Conservation (phyloP, 2,329 filamentous ascomycete species). For the Claviceps digitariae region DNA sequence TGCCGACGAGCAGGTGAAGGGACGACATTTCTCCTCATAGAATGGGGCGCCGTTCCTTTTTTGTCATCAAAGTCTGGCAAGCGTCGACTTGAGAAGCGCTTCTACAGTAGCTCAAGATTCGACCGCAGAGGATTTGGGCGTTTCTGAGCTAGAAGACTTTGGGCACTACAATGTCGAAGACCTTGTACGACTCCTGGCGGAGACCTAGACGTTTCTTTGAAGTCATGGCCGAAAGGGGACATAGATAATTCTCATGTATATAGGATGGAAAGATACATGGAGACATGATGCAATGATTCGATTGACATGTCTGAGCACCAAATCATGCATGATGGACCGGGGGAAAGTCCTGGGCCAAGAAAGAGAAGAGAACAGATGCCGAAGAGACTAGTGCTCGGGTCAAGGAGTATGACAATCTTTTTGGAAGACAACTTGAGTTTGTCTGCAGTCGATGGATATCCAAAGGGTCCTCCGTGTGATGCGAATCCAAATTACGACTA, state of each 20-base stretch:
- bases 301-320: slow-evolving; percentile 1
- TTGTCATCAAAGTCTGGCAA: slow-evolving; percentile 5
- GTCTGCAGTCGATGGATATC: not conserved
- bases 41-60: not conserved
- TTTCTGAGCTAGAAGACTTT: slow-evolving; percentile 16
- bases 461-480: not conserved
- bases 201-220: slow-evolving; percentile 6
- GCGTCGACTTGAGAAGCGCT: slow-evolving; percentile 6
- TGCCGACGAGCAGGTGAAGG: not conserved
- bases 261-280: not conserved
- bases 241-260: slow-evolving; percentile 1
- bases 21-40: slow-evolving; percentile 4
- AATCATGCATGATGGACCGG: slow-evolving; percentile 1
- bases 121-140: not conserved
- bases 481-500: slow-evolving; percentile 1
- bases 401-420: not conserved
- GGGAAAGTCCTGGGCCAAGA: not conserved
- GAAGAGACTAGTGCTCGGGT: not conserved
- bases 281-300: not conserved
- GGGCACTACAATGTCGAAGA: slow-evolving; percentile 17
- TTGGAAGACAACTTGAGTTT: not conserved
- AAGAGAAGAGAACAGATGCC: no score
- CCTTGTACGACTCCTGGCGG: slow-evolving; percentile 13
- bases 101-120: not conserved
- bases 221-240: not conserved